Percentiles rank a stretch among this genome's conserved stretches.
Evolutionary conservation across 139 green algal species (phyloP).

Genomic region (Volvox reticuliferus): DNA sequence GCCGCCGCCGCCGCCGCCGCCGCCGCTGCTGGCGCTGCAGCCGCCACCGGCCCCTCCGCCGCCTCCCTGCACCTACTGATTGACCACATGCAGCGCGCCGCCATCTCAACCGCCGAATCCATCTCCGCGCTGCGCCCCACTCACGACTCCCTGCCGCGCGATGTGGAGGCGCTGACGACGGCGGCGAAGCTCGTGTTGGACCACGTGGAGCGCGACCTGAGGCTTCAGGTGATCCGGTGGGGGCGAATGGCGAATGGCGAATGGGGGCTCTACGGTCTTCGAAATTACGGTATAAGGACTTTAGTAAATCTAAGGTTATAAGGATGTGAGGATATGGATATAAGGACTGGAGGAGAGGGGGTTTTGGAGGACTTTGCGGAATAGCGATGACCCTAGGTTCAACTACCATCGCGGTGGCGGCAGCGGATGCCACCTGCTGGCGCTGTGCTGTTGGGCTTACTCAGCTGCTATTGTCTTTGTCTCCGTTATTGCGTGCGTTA

Average conservation of each 20-base stretch:
- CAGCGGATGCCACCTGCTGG: too few relatives aligned
- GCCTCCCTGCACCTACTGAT: conserved; percentile 18
- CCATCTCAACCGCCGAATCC: not conserved
- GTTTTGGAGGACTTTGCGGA: too few relatives aligned
- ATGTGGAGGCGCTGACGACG: not conserved
- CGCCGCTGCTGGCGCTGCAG: not conserved
- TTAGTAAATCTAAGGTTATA: too few relatives aligned
- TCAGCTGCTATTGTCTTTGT: too few relatives aligned
- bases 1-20: not conserved
- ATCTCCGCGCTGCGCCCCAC: not conserved
- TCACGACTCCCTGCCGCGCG: not conserved
- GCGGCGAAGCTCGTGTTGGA: conserved; percentile 16
- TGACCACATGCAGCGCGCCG: conserved; percentile 8
- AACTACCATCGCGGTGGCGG: too few relatives aligned
- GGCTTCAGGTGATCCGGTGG: conserved; percentile 49
- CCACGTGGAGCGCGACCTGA: conserved; percentile 37
- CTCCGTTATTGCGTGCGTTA: too few relatives aligned
- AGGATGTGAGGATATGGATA: too few relatives aligned
- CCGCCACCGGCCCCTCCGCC: not conserved
- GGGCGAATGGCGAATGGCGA: not conserved
- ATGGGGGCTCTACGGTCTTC: too few relatives aligned
- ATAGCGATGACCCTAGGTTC: too few relatives aligned
- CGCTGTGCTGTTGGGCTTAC: too few relatives aligned
- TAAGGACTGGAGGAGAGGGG: too few relatives aligned
- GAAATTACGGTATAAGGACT: too few relatives aligned